Evolutionary conservation across 140 eudicot genomes (phyloP).

Genomic region (Anethum foeniculum): DNA sequence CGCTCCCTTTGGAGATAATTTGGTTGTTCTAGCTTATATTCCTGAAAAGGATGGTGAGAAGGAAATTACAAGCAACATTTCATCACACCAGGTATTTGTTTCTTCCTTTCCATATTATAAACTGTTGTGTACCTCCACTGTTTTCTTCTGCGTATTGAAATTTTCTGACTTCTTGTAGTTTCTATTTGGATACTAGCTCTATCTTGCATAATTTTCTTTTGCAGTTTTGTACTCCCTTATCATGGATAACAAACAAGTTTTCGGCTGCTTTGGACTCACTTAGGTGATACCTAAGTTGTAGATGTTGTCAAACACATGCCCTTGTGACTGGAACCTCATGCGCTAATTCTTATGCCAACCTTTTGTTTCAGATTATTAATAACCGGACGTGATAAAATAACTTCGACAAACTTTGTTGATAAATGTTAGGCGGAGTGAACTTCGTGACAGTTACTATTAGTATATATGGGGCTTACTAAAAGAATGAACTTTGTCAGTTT

Average conservation of each 20-base stretch:
- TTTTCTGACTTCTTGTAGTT: neutral
- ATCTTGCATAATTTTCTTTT: neutral
- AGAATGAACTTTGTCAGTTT: neutral
- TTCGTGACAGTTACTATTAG: neutral
- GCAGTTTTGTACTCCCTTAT: neutral
- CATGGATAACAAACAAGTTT: neutral
- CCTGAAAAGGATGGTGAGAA: constrained; percentile 84
- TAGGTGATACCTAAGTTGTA: neutral
- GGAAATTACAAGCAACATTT: constrained; percentile 63
- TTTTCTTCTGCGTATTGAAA: neutral
- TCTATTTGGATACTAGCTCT: neutral
- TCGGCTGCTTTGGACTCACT: neutral
- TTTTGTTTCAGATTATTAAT: neutral
- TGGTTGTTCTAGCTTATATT: constrained; percentile 90
- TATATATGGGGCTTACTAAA: neutral
- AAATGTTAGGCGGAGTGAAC: neutral
- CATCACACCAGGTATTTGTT: constrained; percentile 72
- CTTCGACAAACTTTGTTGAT: neutral
- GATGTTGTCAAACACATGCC: neutral
- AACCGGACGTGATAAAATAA: neutral
- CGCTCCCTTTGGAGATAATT: constrained; percentile 93
- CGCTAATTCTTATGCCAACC: neutral
- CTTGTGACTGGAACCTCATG: neutral
- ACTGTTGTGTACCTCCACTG: neutral
- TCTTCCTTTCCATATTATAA: neutral